These are phyloP conservation scores for Hapsidospora chrysogenum DNA, from an alignment of 495 filamentous ascomycete species.

Conservation along the genomic window DNA sequence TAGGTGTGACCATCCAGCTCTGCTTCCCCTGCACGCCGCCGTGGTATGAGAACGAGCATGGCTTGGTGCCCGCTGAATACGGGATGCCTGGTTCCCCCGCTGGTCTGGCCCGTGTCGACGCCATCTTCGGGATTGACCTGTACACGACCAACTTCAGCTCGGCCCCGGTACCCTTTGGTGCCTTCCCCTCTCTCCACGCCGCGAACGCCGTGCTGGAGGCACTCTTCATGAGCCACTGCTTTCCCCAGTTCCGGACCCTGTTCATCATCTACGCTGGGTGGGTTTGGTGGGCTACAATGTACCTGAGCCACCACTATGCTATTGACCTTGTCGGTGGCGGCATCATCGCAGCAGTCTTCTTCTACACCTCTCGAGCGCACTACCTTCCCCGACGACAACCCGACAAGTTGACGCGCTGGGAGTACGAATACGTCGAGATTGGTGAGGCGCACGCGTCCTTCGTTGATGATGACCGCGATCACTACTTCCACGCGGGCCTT, in stretches of 20 bases:
- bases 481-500: slow-evolving; percentile 14
- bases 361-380: slow-evolving; percentile 60
- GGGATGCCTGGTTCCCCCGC: slow-evolving; percentile 68
- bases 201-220: slow-evolving; percentile 74
- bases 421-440: slow-evolving; percentile 84
- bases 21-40: slow-evolving; percentile 85
- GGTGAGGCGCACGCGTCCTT: slow-evolving; percentile 31
- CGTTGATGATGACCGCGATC: slow-evolving; percentile 17
- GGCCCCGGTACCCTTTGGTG: slow-evolving; percentile 83
- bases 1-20: slow-evolving; percentile 71
- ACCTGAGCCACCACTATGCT: slow-evolving; percentile 90
- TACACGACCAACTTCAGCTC: slow-evolving; percentile 83
- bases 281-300: slow-evolving; percentile 99
- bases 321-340: slow-evolving; percentile 81
- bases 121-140: slow-evolving; percentile 72
- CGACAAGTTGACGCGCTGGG: slow-evolving; percentile 80
- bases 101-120: slow-evolving; percentile 66
- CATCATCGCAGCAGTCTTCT: slow-evolving; percentile 59
- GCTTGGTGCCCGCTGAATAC: slow-evolving; percentile 75
- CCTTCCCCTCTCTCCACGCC: slow-evolving; percentile 82
- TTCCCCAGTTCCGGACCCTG: slow-evolving; percentile 57
- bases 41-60: slow-evolving; percentile 88
- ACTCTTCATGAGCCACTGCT: slow-evolving; percentile 82
- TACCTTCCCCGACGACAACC: slow-evolving; percentile 67
- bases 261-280: slow-evolving; percentile 72